phyloP scores from a whole-genome alignment of 331 rosid species.

The Quercus lobata region DNA sequence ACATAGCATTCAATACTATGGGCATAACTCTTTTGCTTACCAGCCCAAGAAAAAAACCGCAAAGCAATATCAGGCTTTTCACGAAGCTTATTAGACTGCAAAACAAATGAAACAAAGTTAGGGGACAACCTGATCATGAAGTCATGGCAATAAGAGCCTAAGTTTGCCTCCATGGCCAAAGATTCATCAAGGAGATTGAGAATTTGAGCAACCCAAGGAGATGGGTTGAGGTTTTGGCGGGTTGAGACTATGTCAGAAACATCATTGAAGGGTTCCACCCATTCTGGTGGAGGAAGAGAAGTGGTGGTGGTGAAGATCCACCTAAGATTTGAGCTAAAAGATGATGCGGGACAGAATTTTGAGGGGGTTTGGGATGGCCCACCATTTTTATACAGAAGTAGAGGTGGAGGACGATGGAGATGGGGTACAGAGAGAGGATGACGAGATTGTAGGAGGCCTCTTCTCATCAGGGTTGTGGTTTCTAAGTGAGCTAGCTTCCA shows the following conservation, averaged over 20 bases:
- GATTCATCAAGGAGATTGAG: conserved; percentile 56
- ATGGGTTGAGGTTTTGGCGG: conserved; percentile 37
- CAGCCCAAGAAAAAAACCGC: conserved; percentile 74
- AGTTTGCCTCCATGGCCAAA: conserved; percentile 61
- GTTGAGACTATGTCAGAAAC: conserved; percentile 64
- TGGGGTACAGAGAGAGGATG: conserved; percentile 1
- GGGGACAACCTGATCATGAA: conserved; percentile 67
- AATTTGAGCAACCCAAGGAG: conserved; percentile 72
- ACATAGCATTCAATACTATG: conserved; percentile 69
- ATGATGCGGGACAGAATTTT: conserved; percentile 1
- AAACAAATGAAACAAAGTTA: conserved; percentile 50
- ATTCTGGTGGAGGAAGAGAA: conserved; percentile 73
- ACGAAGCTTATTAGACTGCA: conserved; percentile 40
- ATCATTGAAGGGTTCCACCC: conserved; percentile 68
- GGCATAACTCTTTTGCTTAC: conserved; percentile 39
- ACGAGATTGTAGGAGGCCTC: conserved; percentile 25
- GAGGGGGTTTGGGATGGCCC: conserved; percentile 21
- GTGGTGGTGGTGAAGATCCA: conserved; percentile 28
- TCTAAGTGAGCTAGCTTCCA: background rate
- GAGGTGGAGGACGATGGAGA: conserved; percentile 2
- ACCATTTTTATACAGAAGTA: conserved; percentile 21
- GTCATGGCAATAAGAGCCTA: conserved; percentile 46
- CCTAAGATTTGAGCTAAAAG: conserved; percentile 19
- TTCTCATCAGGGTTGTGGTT: conserved; percentile 35
- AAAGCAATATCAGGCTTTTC: conserved; percentile 36